Conservation (phyloP, 805 yeast species). For the Hanseniaspora jakobsenii region DNA sequence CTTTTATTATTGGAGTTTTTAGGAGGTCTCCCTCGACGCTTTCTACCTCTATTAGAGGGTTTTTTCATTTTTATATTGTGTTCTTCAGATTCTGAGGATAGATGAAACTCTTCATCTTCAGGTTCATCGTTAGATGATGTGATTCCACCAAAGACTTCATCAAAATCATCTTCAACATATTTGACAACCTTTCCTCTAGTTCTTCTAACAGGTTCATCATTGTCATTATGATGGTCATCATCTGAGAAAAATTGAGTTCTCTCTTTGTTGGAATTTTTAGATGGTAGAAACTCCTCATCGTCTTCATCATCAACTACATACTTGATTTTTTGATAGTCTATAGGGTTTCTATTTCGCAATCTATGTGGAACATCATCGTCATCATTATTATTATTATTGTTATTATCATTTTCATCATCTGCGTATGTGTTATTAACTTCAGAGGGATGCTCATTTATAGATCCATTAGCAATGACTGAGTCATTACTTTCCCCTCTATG, state of each 20-base stretch:
- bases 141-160: too few relatives aligned
- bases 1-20: slow-evolving; percentile 15
- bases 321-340: slow-evolving; percentile 18
- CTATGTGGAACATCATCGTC: slow-evolving; percentile 22
- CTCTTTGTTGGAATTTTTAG: slow-evolving; percentile 14
- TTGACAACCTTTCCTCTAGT: not conserved
- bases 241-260: too few relatives aligned
- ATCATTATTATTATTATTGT: not conserved
- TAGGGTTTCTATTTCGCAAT: slow-evolving; percentile 38
- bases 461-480: too few relatives aligned
- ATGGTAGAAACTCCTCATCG: slow-evolving; percentile 5
- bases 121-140: too few relatives aligned
- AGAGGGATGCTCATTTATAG: too few relatives aligned
- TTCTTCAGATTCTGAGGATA: slow-evolving; percentile 12
- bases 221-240: slow-evolving; percentile 15
- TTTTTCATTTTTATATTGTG: too few relatives aligned
- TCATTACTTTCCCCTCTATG: too few relatives aligned
- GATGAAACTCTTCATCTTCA: slow-evolving; percentile 19
- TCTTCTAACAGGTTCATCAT: slow-evolving; percentile 18
- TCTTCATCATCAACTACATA: slow-evolving; percentile 17
- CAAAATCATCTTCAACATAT: not conserved
- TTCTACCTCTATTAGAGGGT: too few relatives aligned
- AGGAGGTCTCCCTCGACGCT: slow-evolving; percentile 21
- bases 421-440: not conserved
- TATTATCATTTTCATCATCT: not conserved